These are phyloP conservation scores for Dioscorea alata DNA, from an alignment of 106 monocot species.

Conservation along the genomic window DNA sequence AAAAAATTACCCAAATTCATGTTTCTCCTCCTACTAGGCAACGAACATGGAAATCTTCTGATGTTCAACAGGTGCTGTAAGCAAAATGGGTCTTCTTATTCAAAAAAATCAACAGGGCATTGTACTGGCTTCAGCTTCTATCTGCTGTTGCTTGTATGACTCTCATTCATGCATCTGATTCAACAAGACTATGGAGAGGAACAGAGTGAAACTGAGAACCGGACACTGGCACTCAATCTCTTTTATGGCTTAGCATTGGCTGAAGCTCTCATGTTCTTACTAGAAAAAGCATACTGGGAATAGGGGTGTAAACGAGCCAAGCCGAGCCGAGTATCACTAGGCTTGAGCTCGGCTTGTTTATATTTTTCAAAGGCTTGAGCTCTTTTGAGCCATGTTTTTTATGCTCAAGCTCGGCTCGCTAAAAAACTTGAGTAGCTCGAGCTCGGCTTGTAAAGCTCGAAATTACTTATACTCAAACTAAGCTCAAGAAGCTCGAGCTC, in stretches of 20 bases:
- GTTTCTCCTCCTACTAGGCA: not conserved
- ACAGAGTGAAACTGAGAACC: not conserved
- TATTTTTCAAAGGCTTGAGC: too few species aligned
- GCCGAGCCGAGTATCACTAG: too few species aligned
- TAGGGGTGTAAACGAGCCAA: too few species aligned
- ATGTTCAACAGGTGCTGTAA: conserved; percentile 18
- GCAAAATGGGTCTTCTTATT: conserved; percentile 22
- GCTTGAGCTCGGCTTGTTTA: too few species aligned
- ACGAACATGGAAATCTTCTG: conserved; percentile 14
- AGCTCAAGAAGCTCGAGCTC: too few species aligned
- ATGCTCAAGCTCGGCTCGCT: too few species aligned
- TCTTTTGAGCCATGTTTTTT: too few species aligned
- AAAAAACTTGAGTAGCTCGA: too few species aligned
- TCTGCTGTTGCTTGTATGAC: conserved; percentile 27
- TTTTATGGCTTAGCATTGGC: conserved; percentile 52
- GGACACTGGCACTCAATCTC: conserved; percentile 27
- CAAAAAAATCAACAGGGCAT: conserved; percentile 31
- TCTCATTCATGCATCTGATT: conserved; percentile 26
- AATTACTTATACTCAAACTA: too few species aligned
- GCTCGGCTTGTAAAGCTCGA: too few species aligned
- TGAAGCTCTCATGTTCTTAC: conserved; percentile 48
- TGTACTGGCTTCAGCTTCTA: conserved; percentile 46
- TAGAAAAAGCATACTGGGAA: conserved; percentile 59
- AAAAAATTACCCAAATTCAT: not conserved
- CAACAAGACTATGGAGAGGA: conserved; percentile 33